Percentiles rank a stretch among this genome's conserved stretches.
Evolutionary conservation across 75 land plant species (phyloP).

Genomic region (Cryptomeria japonica): DNA sequence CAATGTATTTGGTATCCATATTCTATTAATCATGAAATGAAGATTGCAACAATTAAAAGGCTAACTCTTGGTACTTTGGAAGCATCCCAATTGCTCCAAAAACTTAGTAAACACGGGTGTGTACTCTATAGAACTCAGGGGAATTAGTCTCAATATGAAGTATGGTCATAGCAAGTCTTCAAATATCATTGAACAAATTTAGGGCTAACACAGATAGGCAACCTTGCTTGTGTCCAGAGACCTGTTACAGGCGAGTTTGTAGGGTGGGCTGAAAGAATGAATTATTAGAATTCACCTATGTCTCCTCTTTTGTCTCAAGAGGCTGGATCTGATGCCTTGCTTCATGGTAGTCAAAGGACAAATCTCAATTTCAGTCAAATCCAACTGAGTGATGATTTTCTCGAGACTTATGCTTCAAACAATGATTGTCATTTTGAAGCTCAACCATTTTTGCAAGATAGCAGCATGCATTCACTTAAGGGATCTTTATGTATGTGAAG

Average conservation of each 20-base stretch:
- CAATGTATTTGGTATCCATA: background rate
- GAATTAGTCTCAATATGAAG: slow-evolving; percentile 19
- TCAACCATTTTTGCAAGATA: background rate
- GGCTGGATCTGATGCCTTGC: slow-evolving; percentile 28
- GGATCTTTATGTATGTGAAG: background rate
- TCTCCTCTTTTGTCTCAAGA: slow-evolving; percentile 54
- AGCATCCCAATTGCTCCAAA: slow-evolving; percentile 6
- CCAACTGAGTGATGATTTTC: slow-evolving; percentile 24
- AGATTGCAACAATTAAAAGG: background rate
- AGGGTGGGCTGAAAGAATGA: slow-evolving; percentile 7
- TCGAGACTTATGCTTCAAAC: slow-evolving; percentile 10
- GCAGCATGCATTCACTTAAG: background rate
- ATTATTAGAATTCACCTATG: slow-evolving; percentile 46
- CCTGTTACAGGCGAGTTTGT: slow-evolving; percentile 6
- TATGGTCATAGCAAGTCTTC: background rate
- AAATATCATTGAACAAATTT: slow-evolving; percentile 17
- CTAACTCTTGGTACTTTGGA: background rate
- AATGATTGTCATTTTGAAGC: slow-evolving; percentile 7
- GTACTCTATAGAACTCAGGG: slow-evolving; percentile 16
- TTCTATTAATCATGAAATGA: background rate
- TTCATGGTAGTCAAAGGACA: slow-evolving; percentile 36
- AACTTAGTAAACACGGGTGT: slow-evolving; percentile 14
- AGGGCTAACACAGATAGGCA: slow-evolving; percentile 22
- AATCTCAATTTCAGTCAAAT: slow-evolving; percentile 28
- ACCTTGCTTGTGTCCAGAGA: background rate